Conservation (phyloP, 345 rosid species). For the Triadica sebifera region DNA sequence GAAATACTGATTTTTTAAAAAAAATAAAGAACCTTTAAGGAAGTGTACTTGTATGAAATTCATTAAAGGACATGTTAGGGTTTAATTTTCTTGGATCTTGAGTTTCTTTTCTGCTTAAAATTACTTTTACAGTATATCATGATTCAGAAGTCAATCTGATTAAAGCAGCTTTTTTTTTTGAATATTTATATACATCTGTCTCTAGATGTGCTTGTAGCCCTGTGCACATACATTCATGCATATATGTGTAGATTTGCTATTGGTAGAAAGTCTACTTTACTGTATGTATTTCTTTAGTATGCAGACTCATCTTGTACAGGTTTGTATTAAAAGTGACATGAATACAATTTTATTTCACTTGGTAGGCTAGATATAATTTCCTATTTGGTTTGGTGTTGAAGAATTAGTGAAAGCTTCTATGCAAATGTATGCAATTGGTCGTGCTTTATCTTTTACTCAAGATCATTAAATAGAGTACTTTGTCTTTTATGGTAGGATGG, state of each 20-base stretch:
- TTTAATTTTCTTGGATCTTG: background rate
- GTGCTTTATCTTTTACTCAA: background rate
- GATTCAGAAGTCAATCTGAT: background rate
- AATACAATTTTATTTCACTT: background rate
- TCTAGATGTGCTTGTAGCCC: background rate
- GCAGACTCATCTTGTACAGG: background rate
- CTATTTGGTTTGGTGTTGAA: no score
- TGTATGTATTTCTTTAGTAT: background rate
- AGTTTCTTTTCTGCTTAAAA: background rate
- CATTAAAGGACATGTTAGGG: background rate
- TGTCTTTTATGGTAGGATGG: background rate
- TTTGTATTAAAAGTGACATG: background rate
- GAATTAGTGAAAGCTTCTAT: no score
- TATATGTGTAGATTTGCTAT: no score
- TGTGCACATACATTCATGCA: no score
- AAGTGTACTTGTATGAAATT: background rate
- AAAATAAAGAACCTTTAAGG: background rate
- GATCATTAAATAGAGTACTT: background rate
- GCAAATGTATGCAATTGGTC: background rate
- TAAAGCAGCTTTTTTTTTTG: background rate
- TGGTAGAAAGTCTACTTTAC: no score
- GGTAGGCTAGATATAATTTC: no score
- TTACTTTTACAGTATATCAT: background rate
- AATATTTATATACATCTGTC: background rate
- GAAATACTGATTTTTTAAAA: background rate